Percentiles rank a stretch among this genome's conserved stretches.
These are phyloP conservation scores for Xylaria sp. DNA, from an alignment of 2,329 filamentous ascomycete species.

Conservation along the genomic window DNA sequence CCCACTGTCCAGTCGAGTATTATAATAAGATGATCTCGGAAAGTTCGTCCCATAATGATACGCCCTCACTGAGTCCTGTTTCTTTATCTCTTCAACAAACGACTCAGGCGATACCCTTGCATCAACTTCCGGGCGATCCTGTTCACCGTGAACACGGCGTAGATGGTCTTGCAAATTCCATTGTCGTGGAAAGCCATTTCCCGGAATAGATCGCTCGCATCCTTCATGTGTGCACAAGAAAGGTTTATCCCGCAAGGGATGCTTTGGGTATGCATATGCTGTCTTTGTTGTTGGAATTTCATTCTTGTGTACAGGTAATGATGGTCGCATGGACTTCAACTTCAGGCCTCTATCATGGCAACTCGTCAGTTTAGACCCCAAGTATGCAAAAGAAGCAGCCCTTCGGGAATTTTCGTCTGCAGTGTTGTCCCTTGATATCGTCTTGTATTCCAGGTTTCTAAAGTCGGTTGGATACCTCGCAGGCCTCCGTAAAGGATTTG, in stretches of 20 bases:
- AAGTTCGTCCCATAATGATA: too few relatives aligned
- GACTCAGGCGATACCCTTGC: neutral
- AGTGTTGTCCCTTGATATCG: conserved; percentile 25
- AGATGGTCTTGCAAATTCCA: neutral
- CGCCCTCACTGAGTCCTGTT: neutral
- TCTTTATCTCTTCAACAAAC: neutral
- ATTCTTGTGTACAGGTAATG: neutral
- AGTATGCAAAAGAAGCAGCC: conserved; percentile 19
- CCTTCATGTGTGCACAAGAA: neutral
- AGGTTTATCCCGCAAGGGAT: neutral
- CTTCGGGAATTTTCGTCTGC: conserved; percentile 11
- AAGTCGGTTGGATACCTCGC: neutral
- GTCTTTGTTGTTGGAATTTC: neutral
- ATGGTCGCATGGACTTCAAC: neutral
- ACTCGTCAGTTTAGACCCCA: conserved; percentile 11
- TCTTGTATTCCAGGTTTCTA: neutral
- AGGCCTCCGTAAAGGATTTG: neutral
- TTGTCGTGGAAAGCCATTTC: neutral
- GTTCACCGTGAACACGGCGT: neutral
- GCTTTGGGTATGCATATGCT: neutral
- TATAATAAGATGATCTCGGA: too few relatives aligned
- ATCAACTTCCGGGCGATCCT: neutral
- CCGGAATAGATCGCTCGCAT: neutral
- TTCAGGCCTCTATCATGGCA: neutral
- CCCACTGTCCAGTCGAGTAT: too few relatives aligned